These are phyloP conservation scores for Chaetomium cochliodes DNA, from an alignment of 495 filamentous ascomycete genomes.

Conservation along the genomic window DNA sequence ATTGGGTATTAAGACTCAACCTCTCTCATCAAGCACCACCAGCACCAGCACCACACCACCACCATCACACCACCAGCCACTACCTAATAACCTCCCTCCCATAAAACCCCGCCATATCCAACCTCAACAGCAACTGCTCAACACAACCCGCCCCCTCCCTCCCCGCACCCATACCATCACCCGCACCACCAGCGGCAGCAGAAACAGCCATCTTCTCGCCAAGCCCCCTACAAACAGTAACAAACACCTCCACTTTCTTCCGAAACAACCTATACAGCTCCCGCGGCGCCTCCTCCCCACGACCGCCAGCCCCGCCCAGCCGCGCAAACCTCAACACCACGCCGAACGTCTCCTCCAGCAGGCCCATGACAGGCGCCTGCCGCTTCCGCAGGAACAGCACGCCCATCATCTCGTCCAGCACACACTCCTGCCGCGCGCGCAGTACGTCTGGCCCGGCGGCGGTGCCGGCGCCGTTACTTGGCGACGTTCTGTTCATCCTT, in stretches of 20 bases:
- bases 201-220: conserved; percentile 51
- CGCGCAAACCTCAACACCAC: conserved; percentile 66
- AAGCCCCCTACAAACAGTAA: conserved; percentile 60
- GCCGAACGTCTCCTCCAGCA: conserved; percentile 76
- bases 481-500: background rate
- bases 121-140: conserved; percentile 51
- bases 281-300: conserved; percentile 36
- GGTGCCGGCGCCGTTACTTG: conserved; percentile 14
- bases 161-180: conserved; percentile 14
- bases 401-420: conserved; percentile 78
- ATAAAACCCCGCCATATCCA: conserved; percentile 65
- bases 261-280: conserved; percentile 62
- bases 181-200: conserved; percentile 41
- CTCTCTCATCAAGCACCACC: background rate
- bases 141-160: conserved; percentile 47
- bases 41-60: background rate
- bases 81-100: conserved; percentile 3
- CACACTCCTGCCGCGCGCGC: conserved; percentile 66
- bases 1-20: background rate
- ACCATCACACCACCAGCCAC: background rate
- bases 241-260: conserved; percentile 67
- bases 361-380: conserved; percentile 65
- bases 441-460: conserved; percentile 59
- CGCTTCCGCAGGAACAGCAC: conserved; percentile 67
- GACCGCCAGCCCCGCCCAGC: conserved; percentile 22